Evolutionary conservation across 345 rosid genomes (phyloP).

Genomic region (Populus davidiana): DNA sequence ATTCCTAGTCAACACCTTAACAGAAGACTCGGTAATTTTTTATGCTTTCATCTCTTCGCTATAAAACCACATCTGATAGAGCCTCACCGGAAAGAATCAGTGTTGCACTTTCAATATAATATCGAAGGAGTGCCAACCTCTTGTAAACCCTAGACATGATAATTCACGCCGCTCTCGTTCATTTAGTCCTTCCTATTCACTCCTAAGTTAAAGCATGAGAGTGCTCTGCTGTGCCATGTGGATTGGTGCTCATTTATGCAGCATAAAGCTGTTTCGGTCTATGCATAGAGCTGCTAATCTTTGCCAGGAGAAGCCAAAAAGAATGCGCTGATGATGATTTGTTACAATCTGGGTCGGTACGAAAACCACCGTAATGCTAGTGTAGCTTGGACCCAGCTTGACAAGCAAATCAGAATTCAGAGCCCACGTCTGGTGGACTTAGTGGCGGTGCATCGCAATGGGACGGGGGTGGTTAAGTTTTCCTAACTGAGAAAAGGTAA

Average conservation of each 20-base stretch:
- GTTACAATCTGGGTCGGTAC: not conserved
- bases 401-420: no score
- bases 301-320: not conserved
- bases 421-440: no score
- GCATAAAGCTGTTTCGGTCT: no score
- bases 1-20: no score
- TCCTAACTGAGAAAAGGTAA: no score
- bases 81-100: not conserved
- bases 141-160: not conserved
- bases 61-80: not conserved
- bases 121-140: not conserved
- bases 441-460: no score
- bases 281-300: not conserved
- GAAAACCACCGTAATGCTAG: not conserved
- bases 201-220: not conserved
- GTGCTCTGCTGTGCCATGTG: not conserved
- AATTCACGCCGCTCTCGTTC: not conserved
- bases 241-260: not conserved
- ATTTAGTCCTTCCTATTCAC: not conserved
- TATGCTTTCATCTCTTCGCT: no score
- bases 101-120: not conserved
- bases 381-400: not conserved
- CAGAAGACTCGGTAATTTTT: not conserved
- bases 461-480: no score
- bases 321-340: not conserved